phyloP scores from a whole-genome alignment of 768 basidiomycete genomes.

The Dendrothele bispora region DNA sequence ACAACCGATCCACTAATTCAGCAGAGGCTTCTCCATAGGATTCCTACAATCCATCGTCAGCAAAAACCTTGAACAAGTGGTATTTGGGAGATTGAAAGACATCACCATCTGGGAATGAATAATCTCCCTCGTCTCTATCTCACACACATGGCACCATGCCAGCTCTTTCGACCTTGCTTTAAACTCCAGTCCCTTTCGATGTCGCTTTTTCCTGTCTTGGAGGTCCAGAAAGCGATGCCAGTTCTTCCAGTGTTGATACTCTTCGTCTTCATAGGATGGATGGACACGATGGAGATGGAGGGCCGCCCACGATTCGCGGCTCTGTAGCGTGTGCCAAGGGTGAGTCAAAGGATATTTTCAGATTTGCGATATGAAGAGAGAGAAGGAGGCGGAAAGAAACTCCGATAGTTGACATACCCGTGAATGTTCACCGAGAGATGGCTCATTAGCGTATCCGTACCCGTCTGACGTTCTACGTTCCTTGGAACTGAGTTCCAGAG shows the following conservation, averaged over 20 bases:
- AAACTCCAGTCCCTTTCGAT: constrained; percentile 32
- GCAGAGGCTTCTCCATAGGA: constrained; percentile 27
- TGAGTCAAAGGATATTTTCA: not conserved
- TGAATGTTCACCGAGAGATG: constrained; percentile 33
- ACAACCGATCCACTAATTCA: constrained; percentile 30
- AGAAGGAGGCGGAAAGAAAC: not conserved
- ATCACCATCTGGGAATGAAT: constrained; percentile 34
- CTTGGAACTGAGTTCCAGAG: constrained; percentile 38
- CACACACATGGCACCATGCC: constrained; percentile 35
- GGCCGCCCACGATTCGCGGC: constrained; percentile 45
- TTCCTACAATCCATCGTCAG: constrained; percentile 21
- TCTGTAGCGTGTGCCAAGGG: constrained; percentile 21
- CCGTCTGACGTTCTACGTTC: constrained; percentile 19
- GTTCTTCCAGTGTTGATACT: constrained; percentile 42
- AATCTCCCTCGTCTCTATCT: constrained; percentile 33
- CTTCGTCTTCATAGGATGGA: constrained; percentile 39
- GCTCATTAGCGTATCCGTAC: not conserved
- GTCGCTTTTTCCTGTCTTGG: constrained; percentile 31
- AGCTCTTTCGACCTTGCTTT: constrained; percentile 28
- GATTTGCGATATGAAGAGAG: not conserved
- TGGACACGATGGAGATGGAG: constrained; percentile 36
- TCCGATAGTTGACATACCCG: constrained; percentile 23
- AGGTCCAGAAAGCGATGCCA: constrained; percentile 45
- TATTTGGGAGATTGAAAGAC: not conserved
- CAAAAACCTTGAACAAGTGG: constrained; percentile 1